A percentile compares a stretch with the other conserved stretches of the same genome.
Evolutionary conservation across 2,329 filamentous ascomycete species (phyloP).

Genomic region (Beauveria pseudobassiana): DNA sequence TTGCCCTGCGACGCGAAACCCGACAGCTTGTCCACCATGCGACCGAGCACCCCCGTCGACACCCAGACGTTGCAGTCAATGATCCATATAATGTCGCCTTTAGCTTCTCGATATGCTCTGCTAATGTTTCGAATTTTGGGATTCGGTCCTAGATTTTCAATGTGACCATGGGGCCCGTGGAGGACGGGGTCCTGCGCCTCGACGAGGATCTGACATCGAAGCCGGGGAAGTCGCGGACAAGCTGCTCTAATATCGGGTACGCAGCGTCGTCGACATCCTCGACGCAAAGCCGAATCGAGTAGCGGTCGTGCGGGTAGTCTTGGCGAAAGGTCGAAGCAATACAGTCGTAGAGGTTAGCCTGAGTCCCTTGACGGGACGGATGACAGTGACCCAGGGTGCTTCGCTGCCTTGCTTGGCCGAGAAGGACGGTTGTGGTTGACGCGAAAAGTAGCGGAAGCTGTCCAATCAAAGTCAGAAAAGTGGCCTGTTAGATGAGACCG

Average conservation of each 20-base stretch:
- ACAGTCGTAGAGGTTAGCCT: constrained; percentile 86
- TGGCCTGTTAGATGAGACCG: not conserved
- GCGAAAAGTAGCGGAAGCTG: constrained; percentile 48
- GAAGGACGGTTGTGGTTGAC: constrained; percentile 38
- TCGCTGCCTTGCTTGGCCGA: constrained; percentile 42
- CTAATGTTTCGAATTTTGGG: constrained; percentile 99
- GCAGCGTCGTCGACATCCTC: constrained; percentile 68
- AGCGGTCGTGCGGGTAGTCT: constrained; percentile 66
- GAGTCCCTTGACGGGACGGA: constrained; percentile 87
- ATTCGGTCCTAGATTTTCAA: constrained; percentile 72
- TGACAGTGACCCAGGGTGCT: constrained; percentile 78
- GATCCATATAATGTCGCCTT: constrained; percentile 85
- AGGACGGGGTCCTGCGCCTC: constrained; percentile 75
- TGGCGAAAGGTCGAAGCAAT: constrained; percentile 80
- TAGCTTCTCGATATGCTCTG: constrained; percentile 80
- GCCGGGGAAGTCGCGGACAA: constrained; percentile 65
- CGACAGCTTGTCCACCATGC: constrained; percentile 83
- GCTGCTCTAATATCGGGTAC: constrained; percentile 61
- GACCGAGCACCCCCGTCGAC: constrained; percentile 64
- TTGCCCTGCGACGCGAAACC: constrained; percentile 51
- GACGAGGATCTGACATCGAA: constrained; percentile 68
- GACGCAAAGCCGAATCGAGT: constrained; percentile 79
- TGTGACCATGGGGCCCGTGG: constrained; percentile 41
- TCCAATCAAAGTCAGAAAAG: not conserved
- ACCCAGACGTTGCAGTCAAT: constrained; percentile 97